Base-by-base conservation (phyloP, 805 yeast genomes). In the Zygosaccharomyces bisporus region DNA sequence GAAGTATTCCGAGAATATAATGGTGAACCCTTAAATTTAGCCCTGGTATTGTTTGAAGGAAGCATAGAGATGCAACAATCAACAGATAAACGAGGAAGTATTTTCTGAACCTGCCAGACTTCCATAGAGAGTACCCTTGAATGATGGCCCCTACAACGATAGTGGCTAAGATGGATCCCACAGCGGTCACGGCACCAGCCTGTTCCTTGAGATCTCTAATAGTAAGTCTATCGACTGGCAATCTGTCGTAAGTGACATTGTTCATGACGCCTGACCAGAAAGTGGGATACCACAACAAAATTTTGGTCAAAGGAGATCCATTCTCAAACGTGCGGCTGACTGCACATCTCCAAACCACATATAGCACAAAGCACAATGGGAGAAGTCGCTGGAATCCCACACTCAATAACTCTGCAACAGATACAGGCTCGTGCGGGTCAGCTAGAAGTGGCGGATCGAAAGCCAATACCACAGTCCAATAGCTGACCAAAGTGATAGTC, bases 161-260 rank as follows among this genome's bases (percentile, higher is more conserved):
- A 1, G 73, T 50, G 2, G 65, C 44, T 0, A 76, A 64, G 0
- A 90, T 74, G 0, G 74, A 60, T 0, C 74, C 46, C 0, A 86
- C 78, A 0, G 95, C 84, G 0, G 77, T 44, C 30, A 84, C 58
- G 0, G 95, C 86, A 0, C 95, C 96, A 0, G 91, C 81, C 64
- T 83, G 90, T 20, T 76, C 75, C 50, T 73, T 77, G 21, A 91
- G 67, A 60, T 91, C 98, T 8, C 70, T 66, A 2, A 79, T 55
- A 0, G 91, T 86, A 34, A 91, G 69, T 44, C 99, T 71, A 60
- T 91, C 98, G 8, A 90, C 81, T 0, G 97, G 96, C 8, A 91
- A 66, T 48, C 90, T 69, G 58, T 89, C 98, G 66, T 91, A 88
- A 0, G 95, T 87, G 55, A 86, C 74, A 64, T 88, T 90, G 62